phyloP scores from a whole-genome alignment of 371 early-diverging fungal genomes.

The Mortierella sp. region DNA sequence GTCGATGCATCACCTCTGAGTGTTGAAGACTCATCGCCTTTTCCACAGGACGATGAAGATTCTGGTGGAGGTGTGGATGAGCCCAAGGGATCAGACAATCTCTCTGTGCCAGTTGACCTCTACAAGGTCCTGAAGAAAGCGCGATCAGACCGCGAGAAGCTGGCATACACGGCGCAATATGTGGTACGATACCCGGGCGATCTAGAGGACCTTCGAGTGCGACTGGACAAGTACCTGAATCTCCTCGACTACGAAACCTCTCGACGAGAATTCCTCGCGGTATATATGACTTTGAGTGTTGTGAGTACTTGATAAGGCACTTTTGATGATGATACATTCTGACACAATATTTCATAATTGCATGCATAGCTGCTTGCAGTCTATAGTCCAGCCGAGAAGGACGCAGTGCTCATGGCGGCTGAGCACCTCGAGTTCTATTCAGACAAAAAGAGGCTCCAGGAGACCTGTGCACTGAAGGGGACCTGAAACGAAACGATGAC shows the following conservation, averaged over 20 bases:
- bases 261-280: constrained; percentile 36
- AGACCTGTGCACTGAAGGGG: too few relatives aligned
- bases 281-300: constrained; percentile 7
- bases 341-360: not conserved
- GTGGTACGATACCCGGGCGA: constrained; percentile 42
- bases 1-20: constrained; percentile 3
- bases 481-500: too few relatives aligned
- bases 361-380: constrained; percentile 21
- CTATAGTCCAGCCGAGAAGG: constrained; percentile 13
- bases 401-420: constrained; percentile 6
- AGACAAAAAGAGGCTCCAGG: constrained; percentile 28
- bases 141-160: constrained; percentile 40
- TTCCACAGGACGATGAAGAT: constrained; percentile 8
- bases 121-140: constrained; percentile 41
- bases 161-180: constrained; percentile 37
- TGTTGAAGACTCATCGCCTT: constrained; percentile 22
- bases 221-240: constrained; percentile 33
- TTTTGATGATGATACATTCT: too few relatives aligned
- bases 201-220: constrained; percentile 29
- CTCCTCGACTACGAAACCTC: constrained; percentile 45
- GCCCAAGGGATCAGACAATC: not conserved
- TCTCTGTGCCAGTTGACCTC: constrained; percentile 17
- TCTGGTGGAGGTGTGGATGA: not conserved
- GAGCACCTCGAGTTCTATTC: constrained; percentile 30
- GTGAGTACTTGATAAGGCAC: too few relatives aligned